A percentile compares a stretch with the other conserved stretches of the same genome.
phyloP scores from a whole-genome alignment of 129 eudicot species.

The Ambrosia artemisiifolia region DNA sequence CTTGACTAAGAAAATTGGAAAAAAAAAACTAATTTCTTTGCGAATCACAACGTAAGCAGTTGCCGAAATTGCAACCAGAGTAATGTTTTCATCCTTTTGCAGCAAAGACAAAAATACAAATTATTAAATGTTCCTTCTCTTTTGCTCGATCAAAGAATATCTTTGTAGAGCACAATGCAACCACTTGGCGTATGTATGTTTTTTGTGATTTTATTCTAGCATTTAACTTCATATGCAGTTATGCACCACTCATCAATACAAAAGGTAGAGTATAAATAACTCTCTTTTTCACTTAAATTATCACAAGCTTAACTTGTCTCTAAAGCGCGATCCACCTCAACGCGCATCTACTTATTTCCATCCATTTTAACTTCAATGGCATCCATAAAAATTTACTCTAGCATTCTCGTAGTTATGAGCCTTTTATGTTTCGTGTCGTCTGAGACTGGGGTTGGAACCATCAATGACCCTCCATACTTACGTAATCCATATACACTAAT shows the following conservation, averaged over 20 bases:
- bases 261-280: neutral
- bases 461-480: slow-evolving; percentile 5
- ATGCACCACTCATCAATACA: neutral
- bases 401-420: neutral
- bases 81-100: neutral
- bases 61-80: too few relatives aligned
- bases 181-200: neutral
- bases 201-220: neutral
- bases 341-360: neutral
- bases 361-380: neutral
- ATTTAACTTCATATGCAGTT: neutral
- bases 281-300: neutral
- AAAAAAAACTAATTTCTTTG: too few relatives aligned
- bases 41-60: too few relatives aligned
- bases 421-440: neutral
- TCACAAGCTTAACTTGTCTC: neutral
- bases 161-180: neutral
- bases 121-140: neutral
- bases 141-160: neutral
- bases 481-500: neutral
- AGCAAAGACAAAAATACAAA: neutral
- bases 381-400: neutral
- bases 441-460: neutral
- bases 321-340: neutral
- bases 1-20: too few relatives aligned